Evolutionary conservation across 805 yeast species (phyloP).

Genomic region (Trichomonascus vanleenenianus): DNA sequence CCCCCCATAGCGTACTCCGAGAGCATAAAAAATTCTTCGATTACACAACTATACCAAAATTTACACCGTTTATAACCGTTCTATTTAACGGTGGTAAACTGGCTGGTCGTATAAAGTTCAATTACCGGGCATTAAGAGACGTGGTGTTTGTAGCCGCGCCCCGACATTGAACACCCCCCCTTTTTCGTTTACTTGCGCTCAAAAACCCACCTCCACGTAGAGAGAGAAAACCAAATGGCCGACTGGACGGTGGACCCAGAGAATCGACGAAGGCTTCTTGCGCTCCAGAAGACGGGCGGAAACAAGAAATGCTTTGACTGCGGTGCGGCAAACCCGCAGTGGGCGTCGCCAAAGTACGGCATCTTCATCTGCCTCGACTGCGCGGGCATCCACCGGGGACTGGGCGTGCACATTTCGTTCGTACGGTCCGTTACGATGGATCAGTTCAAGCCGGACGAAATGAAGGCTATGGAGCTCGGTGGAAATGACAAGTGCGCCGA

Average conservation of each 20-base stretch:
- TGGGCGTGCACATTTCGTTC: constrained; percentile 95
- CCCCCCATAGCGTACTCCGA: too few species aligned
- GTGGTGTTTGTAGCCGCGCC: background rate
- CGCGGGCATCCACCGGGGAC: constrained; percentile 88
- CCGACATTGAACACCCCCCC: background rate
- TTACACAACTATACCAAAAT: too few species aligned
- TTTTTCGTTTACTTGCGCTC: background rate
- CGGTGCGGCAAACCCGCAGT: constrained; percentile 92
- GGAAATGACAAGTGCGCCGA: constrained; percentile 73
- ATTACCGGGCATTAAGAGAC: too few species aligned
- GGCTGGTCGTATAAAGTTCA: background rate
- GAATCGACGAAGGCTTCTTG: constrained; percentile 55
- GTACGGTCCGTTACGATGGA: constrained; percentile 98
- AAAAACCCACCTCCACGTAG: background rate
- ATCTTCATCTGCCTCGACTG: constrained; percentile 95
- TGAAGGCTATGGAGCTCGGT: constrained; percentile 85
- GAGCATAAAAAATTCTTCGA: too few species aligned
- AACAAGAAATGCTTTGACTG: constrained; percentile 93
- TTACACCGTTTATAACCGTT: too few species aligned
- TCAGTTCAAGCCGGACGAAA: constrained; percentile 91
- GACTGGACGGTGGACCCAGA: constrained; percentile 93
- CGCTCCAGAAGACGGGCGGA: constrained; percentile 71
- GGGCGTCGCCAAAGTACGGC: constrained; percentile 99
- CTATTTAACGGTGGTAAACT: too few species aligned
- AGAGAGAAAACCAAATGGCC: constrained; percentile 26